Base-by-base conservation (phyloP, 768 basidiomycete genomes). In the Naganishia friedmannii region DNA sequence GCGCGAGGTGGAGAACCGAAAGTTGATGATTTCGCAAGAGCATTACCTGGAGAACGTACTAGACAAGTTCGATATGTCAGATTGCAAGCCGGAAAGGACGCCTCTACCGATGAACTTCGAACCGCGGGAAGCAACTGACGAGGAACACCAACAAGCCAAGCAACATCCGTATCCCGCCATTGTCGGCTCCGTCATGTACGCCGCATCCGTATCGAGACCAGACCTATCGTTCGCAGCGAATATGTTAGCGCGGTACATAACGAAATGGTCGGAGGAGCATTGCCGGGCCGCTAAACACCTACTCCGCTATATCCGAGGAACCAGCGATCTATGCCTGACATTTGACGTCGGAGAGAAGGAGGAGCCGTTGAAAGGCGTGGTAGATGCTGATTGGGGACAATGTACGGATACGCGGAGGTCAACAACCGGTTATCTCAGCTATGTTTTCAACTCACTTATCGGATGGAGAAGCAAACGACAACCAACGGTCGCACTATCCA, bases 381-480 rank as follows among this genome's bases (percentile, higher is more conserved):
- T 67, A 0, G 78, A 82, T 71, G 77, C 81, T 6, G 79, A 82
- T 68, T 82, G 72, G 6, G 75, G 73, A 23, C 73, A 32, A 8
- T 65, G 79, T 68, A 10, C 66, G 3, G 73, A 80, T 21, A 73
- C 81, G 65, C 69, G 81, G 4, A 5, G 60, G n/a, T 65, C 60
- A 3, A 65, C 60, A 13, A 79, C 78, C 1, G 81, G 82, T 31
- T 84, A 82, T 69, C 73, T 76, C 7, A 82, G 82, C 58, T 78
- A 78, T 67, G 55, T 83, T 12, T 79, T 77, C 32, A 77, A 77
- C 1, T 75, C 73, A 1, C 69, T 80, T 0, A 75, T 84, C 15
- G 77, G 79, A 2, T 85, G 83, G 80, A 71, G 66, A n/a, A 77
- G 82, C 2, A 82, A 81, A 73, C 74, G 77, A 53, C 83, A 85